phyloP scores from a whole-genome alignment of 306 rosid genomes.

The Purshia tridentata region DNA sequence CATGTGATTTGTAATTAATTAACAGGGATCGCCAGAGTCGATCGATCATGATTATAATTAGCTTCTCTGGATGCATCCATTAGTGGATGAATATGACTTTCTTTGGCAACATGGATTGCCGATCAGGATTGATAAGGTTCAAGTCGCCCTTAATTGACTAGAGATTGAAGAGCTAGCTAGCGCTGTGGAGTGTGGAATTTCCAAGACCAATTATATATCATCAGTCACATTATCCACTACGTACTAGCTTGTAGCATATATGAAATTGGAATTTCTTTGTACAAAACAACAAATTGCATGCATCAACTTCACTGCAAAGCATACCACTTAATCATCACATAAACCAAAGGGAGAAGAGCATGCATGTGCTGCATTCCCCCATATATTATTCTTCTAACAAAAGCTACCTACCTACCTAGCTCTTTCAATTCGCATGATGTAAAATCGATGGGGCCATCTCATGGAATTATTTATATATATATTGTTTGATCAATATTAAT shows the following conservation, averaged over 20 bases:
- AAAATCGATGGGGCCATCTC: conserved; percentile 31
- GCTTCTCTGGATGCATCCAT: neutral
- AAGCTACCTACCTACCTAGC: neutral
- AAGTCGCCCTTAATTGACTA: conserved; percentile 32
- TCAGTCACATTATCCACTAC: conserved; percentile 20
- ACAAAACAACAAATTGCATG: conserved; percentile 35
- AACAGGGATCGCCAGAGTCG: no score
- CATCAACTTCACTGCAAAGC: conserved; percentile 24
- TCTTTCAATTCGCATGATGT: conserved; percentile 17
- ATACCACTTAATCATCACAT: conserved; percentile 41
- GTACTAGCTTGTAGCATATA: neutral
- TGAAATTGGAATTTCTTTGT: conserved; percentile 18
- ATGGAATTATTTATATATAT: neutral
- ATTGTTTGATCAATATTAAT: neutral
- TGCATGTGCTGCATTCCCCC: conserved; percentile 26
- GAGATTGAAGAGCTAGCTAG: neutral
- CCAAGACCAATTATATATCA: conserved; percentile 30
- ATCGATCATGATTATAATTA: neutral
- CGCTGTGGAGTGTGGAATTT: conserved; percentile 25
- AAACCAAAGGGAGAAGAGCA: conserved; percentile 36
- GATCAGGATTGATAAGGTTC: conserved; percentile 23
- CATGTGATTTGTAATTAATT: no score
- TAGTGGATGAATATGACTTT: neutral
- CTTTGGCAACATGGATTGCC: no score
- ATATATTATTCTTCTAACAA: conserved; percentile 29